Base-by-base conservation (phyloP, 352 stramenopile species). In the Phytophthora megakarya region DNA sequence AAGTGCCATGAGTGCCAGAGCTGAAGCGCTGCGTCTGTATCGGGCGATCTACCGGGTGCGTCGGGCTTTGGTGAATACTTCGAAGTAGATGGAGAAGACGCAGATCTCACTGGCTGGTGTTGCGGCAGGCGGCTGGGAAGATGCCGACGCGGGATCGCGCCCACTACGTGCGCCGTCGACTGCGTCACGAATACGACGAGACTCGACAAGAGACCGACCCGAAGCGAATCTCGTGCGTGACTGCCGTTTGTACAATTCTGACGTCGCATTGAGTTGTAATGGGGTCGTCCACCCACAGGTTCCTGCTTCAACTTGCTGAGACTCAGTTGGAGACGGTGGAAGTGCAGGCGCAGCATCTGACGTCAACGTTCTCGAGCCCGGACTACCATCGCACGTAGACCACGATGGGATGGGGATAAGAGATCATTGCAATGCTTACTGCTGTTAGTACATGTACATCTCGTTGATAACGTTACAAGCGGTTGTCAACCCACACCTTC, bases 281-380 rank as follows among this genome's bases (percentile, higher is more conserved):
- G 44, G 23, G 39, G 25, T 50, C 18, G 11, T 47, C 10, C 13
- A 11, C 8, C 10, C 4, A 22, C 39, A 86, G 78, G 18, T 89
- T 89, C 47, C 56, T 93, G 50, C 43, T 93, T 18, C 76, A 80
- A n/a, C 57, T 90, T 3, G 81, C 80, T 4, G 81, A 92, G 56
- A 92, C 84, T 12, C 84, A 93, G 76, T 59, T 93, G 28, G 84
- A 93, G 51, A 93, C 84, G 2, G 78, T 93, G 35, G 44, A 87
- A 57, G 76, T 93, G 39, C 84, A 93, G 56, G 81, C 81, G 12
- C 53, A 85, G 50, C 84, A 93, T 53, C 65, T 90, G 39, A 62
- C 67, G 6, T 65, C 55, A 18, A 85, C 79, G 7, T 91, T 90
- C 51, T 87, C 84, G 6, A 82, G 76, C 52, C 81, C 81, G 3